Evolutionary conservation across 208 protist species (phyloP).

Genomic region (Wallacemonas rigidus): DNA sequence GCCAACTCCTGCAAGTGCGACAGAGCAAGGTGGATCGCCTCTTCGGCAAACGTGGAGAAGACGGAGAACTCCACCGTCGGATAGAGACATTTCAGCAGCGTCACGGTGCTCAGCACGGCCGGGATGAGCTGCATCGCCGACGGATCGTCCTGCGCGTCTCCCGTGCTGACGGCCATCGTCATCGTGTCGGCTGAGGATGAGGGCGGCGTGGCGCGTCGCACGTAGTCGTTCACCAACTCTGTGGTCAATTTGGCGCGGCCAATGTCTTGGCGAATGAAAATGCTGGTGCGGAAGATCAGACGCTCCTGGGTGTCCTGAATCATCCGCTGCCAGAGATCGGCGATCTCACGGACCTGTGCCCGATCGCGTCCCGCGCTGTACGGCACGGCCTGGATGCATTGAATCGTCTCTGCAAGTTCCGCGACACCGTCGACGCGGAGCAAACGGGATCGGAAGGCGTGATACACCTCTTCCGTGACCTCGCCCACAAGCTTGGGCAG

Average conservation of each 20-base stretch:
- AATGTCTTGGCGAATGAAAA: conserved; percentile 71
- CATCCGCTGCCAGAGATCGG: conserved; percentile 69
- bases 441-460: conserved; percentile 78
- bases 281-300: conserved; percentile 79
- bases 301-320: conserved; percentile 89
- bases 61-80: conserved; percentile 82
- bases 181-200: background rate
- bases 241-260: conserved; percentile 37
- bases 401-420: conserved; percentile 70
- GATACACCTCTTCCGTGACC: conserved; percentile 75
- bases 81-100: conserved; percentile 73
- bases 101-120: conserved; percentile 57
- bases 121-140: conserved; percentile 45
- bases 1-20: conserved; percentile 58
- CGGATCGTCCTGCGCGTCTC: background rate
- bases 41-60: conserved; percentile 87
- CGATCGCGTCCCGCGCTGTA: conserved; percentile 4
- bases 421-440: conserved; percentile 75
- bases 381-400: conserved; percentile 60
- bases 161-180: background rate
- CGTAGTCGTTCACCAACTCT: conserved; percentile 45
- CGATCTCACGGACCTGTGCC: conserved; percentile 42
- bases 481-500: conserved; percentile 58
- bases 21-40: conserved; percentile 74
- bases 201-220: conserved; percentile 15